Evolutionary conservation across 2,329 filamentous ascomycete species (phyloP).

Genomic region (Eurotiales sp.): DNA sequence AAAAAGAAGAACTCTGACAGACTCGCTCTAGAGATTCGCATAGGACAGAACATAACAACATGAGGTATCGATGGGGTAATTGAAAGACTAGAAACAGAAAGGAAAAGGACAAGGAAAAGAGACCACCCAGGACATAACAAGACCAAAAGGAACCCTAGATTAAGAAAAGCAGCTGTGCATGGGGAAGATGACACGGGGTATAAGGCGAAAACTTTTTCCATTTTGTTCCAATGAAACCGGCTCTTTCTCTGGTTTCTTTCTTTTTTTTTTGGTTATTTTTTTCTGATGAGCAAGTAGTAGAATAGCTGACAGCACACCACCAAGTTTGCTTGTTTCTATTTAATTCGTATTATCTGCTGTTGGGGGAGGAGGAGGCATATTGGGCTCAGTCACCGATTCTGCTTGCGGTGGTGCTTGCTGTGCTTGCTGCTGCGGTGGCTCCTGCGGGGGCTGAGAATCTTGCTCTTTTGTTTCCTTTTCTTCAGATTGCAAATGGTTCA

Average conservation of each 20-base stretch:
- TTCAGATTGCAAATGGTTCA: neutral
- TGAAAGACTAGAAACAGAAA: neutral
- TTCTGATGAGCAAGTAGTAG: neutral
- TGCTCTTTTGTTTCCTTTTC: conserved; percentile 6
- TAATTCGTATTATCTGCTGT: conserved; percentile 1
- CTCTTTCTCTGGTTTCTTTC: neutral
- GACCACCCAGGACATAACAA: neutral
- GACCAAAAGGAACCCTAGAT: conserved; percentile 1
- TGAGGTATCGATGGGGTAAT: conserved; percentile 5
- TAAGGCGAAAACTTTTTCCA: conserved; percentile 13
- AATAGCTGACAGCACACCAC: neutral
- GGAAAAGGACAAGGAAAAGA: neutral
- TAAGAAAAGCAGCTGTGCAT: conserved; percentile 4
- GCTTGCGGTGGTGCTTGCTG: neutral
- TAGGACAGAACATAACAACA: conserved; percentile 3
- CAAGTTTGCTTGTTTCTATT: neutral
- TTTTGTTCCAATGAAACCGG: conserved; percentile 7
- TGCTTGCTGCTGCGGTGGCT: neutral
- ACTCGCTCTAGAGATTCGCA: conserved; percentile 11
- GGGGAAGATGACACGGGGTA: conserved; percentile 10
- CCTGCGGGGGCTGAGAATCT: neutral
- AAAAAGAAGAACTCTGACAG: neutral
- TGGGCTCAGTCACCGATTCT: neutral
- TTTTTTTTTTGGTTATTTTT: neutral
- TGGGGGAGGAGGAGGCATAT: neutral